Conservation (phyloP, 805 yeast genomes). For the Hanseniaspora meyeri region DNA sequence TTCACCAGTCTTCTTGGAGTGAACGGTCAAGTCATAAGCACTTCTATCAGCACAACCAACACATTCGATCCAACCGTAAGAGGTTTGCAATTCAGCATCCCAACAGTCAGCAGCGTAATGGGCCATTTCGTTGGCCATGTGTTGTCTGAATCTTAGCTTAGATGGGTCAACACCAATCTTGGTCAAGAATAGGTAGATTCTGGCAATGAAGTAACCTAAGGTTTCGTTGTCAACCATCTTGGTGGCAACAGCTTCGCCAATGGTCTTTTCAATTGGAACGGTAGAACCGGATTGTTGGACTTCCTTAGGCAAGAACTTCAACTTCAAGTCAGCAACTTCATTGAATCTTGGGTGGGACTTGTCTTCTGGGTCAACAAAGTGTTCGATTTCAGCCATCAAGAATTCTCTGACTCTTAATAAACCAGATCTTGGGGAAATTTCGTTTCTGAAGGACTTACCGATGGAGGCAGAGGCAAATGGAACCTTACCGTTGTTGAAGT, state of each 20-base stretch:
- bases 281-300: slow-evolving; percentile 82
- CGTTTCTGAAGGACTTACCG: slow-evolving; percentile 98
- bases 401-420: slow-evolving; percentile 95
- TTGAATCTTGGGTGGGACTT: slow-evolving; percentile 72
- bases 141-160: slow-evolving; percentile 93
- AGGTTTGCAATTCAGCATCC: slow-evolving; percentile 94
- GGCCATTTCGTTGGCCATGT: slow-evolving; percentile 98
- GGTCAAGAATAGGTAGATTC: slow-evolving; percentile 72
- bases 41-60: slow-evolving; percentile 99
- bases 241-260: slow-evolving; percentile 81
- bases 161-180: slow-evolving; percentile 82
- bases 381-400: slow-evolving; percentile 98
- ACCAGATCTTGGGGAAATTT: slow-evolving; percentile 97
- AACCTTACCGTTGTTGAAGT: slow-evolving; percentile 89
- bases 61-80: slow-evolving; percentile 99
- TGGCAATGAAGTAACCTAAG: slow-evolving; percentile 88
- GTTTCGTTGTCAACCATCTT: slow-evolving; percentile 95
- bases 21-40: slow-evolving; percentile 93
- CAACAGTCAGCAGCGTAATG: slow-evolving; percentile 99
- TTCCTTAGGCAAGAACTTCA: slow-evolving; percentile 72
- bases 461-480: slow-evolving; percentile 99
- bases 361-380: slow-evolving; percentile 86
- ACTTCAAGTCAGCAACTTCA: slow-evolving; percentile 58
- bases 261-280: slow-evolving; percentile 45
- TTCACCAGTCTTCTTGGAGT: slow-evolving; percentile 87